phyloP scores from a whole-genome alignment of 2,329 filamentous ascomycete genomes.

The Sporothrix sp. region DNA sequence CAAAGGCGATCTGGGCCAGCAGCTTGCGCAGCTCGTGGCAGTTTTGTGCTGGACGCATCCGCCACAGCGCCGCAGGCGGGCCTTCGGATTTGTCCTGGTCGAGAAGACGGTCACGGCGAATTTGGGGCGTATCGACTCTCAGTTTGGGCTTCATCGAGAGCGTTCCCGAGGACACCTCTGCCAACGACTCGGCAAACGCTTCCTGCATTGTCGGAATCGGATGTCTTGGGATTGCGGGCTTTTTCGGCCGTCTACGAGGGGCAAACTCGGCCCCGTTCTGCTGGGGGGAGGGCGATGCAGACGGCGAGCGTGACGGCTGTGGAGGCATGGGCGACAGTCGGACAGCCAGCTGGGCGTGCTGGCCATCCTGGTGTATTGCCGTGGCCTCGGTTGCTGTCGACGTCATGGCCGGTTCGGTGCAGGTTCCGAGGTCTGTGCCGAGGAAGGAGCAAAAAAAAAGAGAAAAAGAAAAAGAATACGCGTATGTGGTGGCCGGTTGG shows the following conservation, averaged over 20 bases:
- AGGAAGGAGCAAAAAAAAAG: background rate
- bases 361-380: constrained; percentile 16
- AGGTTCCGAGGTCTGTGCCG: too few species aligned
- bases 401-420: constrained; percentile 20
- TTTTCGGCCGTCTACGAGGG: constrained; percentile 8
- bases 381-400: constrained; percentile 16
- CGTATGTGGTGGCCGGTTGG: background rate
- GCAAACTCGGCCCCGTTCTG: constrained; percentile 5
- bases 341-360: constrained; percentile 20
- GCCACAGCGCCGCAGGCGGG: constrained; percentile 66
- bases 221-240: constrained; percentile 38
- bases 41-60: constrained; percentile 61
- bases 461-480: background rate
- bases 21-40: constrained; percentile 87
- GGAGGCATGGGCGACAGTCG: constrained; percentile 17
- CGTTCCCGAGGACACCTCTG: constrained; percentile 52
- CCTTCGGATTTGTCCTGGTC: constrained; percentile 59
- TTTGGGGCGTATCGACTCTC: constrained; percentile 46
- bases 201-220: constrained; percentile 68
- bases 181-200: constrained; percentile 73
- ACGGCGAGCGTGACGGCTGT: constrained; percentile 4
- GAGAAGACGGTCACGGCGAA: constrained; percentile 56
- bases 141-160: constrained; percentile 41
- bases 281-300: constrained; percentile 7
- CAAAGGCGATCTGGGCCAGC: constrained; percentile 85